A percentile compares a stretch with the other conserved stretches of the same genome.
phyloP scores from a whole-genome alignment of 75 land plant species.

The Pinus tabuliformis region DNA sequence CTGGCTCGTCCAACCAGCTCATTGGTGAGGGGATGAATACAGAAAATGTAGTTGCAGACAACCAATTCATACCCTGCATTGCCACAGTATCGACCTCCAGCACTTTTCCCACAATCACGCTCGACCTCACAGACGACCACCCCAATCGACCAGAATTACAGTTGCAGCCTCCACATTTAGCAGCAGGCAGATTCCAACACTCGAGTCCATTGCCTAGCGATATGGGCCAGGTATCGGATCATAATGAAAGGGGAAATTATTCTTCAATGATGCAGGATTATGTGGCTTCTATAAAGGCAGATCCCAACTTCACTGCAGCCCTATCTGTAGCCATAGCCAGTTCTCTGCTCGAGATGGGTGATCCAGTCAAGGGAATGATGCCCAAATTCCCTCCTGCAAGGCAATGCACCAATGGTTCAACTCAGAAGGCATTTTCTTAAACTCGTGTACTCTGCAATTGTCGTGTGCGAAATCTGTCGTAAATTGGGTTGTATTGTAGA shows the following conservation, averaged over 20 bases:
- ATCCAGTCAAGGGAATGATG: not conserved
- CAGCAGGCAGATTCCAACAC: not conserved
- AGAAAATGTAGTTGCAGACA: not conserved
- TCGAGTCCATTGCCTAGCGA: not conserved
- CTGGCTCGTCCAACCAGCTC: not conserved
- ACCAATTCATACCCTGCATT: not conserved
- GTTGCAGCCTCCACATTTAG: not conserved
- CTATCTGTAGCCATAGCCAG: not conserved
- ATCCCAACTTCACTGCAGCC: not conserved
- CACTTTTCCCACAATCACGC: conserved; percentile 2
- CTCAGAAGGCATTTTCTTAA: not conserved
- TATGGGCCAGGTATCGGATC: not conserved
- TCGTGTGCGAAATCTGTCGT: not conserved
- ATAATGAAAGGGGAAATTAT: no score
- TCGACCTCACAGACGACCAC: not conserved
- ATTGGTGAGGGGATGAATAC: not conserved
- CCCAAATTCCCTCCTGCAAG: not conserved
- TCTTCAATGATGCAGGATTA: not conserved
- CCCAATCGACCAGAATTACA: not conserved
- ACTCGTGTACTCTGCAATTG: not conserved
- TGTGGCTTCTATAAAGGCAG: not conserved
- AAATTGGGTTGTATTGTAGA: no score
- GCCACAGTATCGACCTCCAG: not conserved
- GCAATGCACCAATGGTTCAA: not conserved
- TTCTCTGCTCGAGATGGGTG: not conserved